Base-by-base conservation (phyloP, 495 filamentous ascomycete species). In the Lasiosphaeria hispida region DNA sequence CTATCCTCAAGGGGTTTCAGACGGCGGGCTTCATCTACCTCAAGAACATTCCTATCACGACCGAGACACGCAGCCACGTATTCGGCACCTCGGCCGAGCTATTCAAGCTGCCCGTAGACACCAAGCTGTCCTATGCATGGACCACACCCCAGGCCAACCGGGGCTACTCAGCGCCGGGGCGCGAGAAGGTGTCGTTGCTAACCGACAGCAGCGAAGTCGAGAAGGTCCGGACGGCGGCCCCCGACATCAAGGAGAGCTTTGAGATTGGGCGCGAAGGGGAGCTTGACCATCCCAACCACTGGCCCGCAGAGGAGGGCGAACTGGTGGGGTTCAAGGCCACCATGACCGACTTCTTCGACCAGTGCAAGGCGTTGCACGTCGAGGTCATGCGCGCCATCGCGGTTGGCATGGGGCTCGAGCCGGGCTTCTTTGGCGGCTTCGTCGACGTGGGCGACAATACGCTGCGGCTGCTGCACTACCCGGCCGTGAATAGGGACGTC, bases 1-100 rank as follows among this genome's bases (percentile, higher is more conserved):
- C 86, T 38, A 84, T 97, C 58, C 83, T 92, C 19, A 63, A 82
- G 18, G 92, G 90, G 15, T 96, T 97, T 75, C 87, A 88, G 55
- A 85, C 80, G 8, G 89, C 90, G 4, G 93, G 93, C 35, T 97
- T 97, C 73, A 82, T 96, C 66, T 97, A 97, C 72, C 83, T 97
- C 42, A 88, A 84, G 50, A 85, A 92, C 66, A 87, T 90, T 64
- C 76, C 82, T 30, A 88, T 97, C 54, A 77, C 87, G 0, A 70
- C 81, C 10, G 73, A 79, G 13, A 78, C 80, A n/a, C 66, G 88
- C 11, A 66, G 76, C 36, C 67, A 71, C 19, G 83, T 89, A 53
- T 97, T 96, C 69, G 63, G 72, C 39, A 80, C 84, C 23, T 95
- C 90, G 1, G 85, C 87, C 41, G 70, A 74, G 35, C 96, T 96